These are phyloP conservation scores for Amyloporia xantha DNA, from an alignment of 768 basidiomycete species.

Conservation along the genomic window DNA sequence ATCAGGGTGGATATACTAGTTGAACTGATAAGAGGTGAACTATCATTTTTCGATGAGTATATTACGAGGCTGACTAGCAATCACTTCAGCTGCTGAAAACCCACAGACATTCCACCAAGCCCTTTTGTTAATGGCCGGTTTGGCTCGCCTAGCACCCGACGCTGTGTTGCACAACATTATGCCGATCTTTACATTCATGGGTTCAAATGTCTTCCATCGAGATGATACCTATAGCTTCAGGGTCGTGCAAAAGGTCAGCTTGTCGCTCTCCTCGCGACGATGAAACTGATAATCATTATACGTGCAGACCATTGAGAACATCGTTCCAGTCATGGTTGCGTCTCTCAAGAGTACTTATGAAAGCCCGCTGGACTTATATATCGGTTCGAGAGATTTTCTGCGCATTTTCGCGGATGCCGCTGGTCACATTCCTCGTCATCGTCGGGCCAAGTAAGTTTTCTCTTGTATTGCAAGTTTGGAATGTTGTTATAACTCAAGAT, in stretches of 20 bases:
- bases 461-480: no score
- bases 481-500: conserved; percentile 5
- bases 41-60: not conserved
- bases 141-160: conserved; percentile 82
- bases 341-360: conserved; percentile 60
- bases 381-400: conserved; percentile 73
- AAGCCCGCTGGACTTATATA: conserved; percentile 52
- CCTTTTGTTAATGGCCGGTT: conserved; percentile 74
- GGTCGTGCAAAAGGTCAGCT: conserved; percentile 81
- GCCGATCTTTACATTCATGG: conserved; percentile 99
- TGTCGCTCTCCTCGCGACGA: not conserved
- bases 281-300: no score
- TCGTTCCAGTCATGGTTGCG: conserved; percentile 88
- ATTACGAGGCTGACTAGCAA: not conserved
- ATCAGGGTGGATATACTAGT: conserved; percentile 82
- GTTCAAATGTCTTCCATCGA: conserved; percentile 94
- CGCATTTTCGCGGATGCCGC: conserved; percentile 92
- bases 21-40: conserved; percentile 76
- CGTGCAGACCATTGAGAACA: conserved; percentile 79
- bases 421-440: conserved; percentile 86
- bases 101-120: conserved; percentile 95
- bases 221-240: conserved; percentile 95
- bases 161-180: conserved; percentile 92
- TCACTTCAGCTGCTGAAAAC: conserved; percentile 67
- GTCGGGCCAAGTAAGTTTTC: conserved; percentile 69